Conservation (phyloP, 164 flowering plant species). For the Chloranthus sessilifolius region DNA sequence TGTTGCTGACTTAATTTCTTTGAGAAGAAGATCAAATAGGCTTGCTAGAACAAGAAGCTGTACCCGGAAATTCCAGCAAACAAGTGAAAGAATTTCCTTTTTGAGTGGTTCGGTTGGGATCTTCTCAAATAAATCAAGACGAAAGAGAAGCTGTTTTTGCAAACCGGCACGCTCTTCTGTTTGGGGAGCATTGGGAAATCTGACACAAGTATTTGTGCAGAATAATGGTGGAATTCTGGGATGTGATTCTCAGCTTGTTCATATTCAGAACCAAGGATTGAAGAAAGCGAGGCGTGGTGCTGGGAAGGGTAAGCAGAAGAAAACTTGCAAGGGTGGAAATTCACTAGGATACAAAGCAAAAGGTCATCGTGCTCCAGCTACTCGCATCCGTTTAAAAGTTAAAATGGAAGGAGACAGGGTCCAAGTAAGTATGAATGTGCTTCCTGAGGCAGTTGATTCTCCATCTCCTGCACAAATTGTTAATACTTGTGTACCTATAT, state of each 20-base stretch:
- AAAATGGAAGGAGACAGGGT: slow-evolving; percentile 32
- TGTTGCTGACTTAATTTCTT: no score
- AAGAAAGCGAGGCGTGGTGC: slow-evolving; percentile 16
- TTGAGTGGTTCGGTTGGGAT: slow-evolving; percentile 11
- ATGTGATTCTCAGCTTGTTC: slow-evolving; percentile 14
- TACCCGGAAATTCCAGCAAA: slow-evolving; percentile 22
- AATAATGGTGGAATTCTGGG: slow-evolving; percentile 17
- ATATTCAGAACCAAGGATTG: slow-evolving; percentile 16
- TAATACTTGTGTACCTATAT: slow-evolving; percentile 10
- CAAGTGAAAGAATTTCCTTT: slow-evolving; percentile 10
- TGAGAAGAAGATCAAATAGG: slow-evolving; percentile 28
- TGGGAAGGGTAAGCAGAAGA: slow-evolving; percentile 22
- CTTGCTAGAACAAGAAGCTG: slow-evolving; percentile 21
- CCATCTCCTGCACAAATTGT: slow-evolving; percentile 11
- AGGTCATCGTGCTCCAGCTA: slow-evolving; percentile 19
- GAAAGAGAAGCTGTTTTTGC: slow-evolving; percentile 50
- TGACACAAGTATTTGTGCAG: slow-evolving; percentile 27
- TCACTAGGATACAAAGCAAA: slow-evolving; percentile 20
- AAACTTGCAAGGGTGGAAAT: slow-evolving; percentile 19
- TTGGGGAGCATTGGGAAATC: slow-evolving; percentile 49
- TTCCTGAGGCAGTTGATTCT: slow-evolving; percentile 24
- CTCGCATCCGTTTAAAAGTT: slow-evolving; percentile 40
- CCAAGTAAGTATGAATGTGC: slow-evolving; percentile 14
- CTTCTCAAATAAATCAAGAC: slow-evolving; percentile 25
- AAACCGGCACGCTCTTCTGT: slow-evolving; percentile 47